Evolutionary conservation across 1,139 yeast species (phyloP).

Genomic region (Nakaseomyces glabratus): DNA sequence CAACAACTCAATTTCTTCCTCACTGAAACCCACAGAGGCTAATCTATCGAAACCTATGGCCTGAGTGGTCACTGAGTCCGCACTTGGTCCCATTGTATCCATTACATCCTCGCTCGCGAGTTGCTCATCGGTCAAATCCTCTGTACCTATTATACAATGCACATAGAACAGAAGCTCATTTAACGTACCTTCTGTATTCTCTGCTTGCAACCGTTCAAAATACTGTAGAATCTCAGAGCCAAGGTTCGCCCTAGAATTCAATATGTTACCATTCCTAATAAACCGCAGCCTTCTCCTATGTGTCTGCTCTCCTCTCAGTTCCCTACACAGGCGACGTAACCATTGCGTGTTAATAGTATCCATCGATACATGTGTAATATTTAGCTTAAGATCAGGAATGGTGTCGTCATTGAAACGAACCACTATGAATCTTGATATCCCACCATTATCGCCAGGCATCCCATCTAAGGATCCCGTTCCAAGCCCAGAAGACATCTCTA

Average conservation of each 20-base stretch:
- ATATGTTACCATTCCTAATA: constrained; percentile 65
- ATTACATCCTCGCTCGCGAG: constrained; percentile 52
- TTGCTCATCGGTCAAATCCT: constrained; percentile 49
- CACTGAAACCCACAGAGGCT: constrained; percentile 73
- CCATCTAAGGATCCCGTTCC: too few species aligned
- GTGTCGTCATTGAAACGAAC: constrained; percentile 44
- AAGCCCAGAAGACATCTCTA: too few species aligned
- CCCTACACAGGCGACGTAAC: constrained; percentile 40
- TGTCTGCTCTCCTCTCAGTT: constrained; percentile 31
- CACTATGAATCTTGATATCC: constrained; percentile 30
- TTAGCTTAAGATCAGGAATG: constrained; percentile 38
- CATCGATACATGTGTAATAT: constrained; percentile 32
- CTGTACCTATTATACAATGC: constrained; percentile 72
- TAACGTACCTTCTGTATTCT: background rate
- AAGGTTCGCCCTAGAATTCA: constrained; percentile 52
- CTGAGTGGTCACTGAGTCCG: constrained; percentile 48
- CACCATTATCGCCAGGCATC: background rate
- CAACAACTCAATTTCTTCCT: constrained; percentile 61
- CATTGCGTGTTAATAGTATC: constrained; percentile 35
- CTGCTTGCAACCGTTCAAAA: constrained; percentile 13
- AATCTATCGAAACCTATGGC: constrained; percentile 81
- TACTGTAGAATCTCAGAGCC: constrained; percentile 30
- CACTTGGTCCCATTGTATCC: constrained; percentile 36
- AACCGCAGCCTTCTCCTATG: constrained; percentile 51
- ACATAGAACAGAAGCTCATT: constrained; percentile 40